Evolutionary conservation across 164 flowering plant species (phyloP).

Genomic region (Paratinospora sagittata): DNA sequence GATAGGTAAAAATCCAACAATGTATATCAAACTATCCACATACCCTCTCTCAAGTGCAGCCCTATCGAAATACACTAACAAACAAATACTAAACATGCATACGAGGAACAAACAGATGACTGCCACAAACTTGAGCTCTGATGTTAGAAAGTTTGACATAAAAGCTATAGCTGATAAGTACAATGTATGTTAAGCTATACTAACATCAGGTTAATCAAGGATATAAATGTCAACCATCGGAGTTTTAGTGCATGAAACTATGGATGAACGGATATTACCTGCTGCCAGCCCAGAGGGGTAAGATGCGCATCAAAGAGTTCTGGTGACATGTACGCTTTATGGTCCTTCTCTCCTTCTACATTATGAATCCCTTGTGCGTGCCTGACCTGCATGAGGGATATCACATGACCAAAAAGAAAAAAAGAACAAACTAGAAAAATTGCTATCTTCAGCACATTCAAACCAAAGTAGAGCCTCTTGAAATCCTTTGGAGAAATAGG

Average conservation of each 20-base stretch:
- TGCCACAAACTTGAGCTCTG: too few species aligned
- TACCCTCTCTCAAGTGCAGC: too few species aligned
- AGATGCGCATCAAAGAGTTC: slow-evolving; percentile 74
- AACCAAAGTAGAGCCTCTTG: too few species aligned
- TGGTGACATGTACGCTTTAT: slow-evolving; percentile 43
- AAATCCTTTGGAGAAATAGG: background rate
- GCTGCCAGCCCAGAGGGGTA: slow-evolving; percentile 83
- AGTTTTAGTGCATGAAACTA: background rate
- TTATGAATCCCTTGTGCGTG: slow-evolving; percentile 94
- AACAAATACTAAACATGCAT: too few species aligned
- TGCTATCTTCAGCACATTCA: background rate
- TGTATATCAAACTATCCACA: too few species aligned
- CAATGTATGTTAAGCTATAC: too few species aligned
- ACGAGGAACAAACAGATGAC: too few species aligned
- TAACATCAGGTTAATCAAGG: too few species aligned
- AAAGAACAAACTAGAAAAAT: slow-evolving; percentile 1
- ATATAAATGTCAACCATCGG: background rate
- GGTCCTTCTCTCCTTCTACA: slow-evolving; percentile 67
- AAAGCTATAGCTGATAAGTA: too few species aligned
- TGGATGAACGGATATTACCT: slow-evolving; percentile 36
- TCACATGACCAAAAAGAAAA: background rate
- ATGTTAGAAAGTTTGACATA: too few species aligned
- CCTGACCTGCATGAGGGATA: slow-evolving; percentile 51
- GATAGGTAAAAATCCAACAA: too few species aligned
- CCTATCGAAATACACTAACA: too few species aligned